Conservation (phyloP, 2,329 filamentous ascomycete genomes). For the Cadophora sp. region DNA sequence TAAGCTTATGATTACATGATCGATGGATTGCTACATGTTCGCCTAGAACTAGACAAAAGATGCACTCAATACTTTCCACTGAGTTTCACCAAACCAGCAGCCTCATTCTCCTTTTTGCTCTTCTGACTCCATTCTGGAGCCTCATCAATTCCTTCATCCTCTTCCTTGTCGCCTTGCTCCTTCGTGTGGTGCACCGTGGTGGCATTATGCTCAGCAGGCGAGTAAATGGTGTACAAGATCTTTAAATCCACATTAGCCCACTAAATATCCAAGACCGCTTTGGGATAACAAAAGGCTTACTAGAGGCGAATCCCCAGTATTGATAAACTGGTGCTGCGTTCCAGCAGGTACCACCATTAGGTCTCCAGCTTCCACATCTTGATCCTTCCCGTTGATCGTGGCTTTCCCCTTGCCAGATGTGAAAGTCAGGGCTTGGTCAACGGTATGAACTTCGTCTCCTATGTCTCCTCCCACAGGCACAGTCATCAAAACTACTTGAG, state of each 20-base stretch:
- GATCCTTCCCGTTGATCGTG: constrained; percentile 63
- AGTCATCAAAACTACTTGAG: constrained; percentile 69
- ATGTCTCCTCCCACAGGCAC: constrained; percentile 69
- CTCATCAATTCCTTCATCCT: constrained; percentile 66
- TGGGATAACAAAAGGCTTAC: constrained; percentile 23
- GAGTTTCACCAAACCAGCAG: constrained; percentile 58
- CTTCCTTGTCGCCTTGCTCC: constrained; percentile 66
- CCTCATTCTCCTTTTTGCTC: constrained; percentile 64
- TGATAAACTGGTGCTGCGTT: constrained; percentile 70
- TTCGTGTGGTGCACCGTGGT: constrained; percentile 67
- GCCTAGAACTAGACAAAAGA: background rate
- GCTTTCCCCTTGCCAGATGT: constrained; percentile 64
- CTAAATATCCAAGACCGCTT: background rate
- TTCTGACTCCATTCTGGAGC: constrained; percentile 64
- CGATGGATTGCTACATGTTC: background rate
- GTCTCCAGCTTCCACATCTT: constrained; percentile 47
- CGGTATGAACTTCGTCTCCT: constrained; percentile 70
- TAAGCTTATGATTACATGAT: no score
- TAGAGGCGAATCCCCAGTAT: constrained; percentile 62
- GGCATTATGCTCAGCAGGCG: constrained; percentile 66
- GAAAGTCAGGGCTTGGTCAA: constrained; percentile 70
- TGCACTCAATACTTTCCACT: constrained; percentile 39
- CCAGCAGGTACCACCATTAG: constrained; percentile 67
- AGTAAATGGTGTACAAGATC: constrained; percentile 68
- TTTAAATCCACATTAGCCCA: constrained; percentile 13